These are phyloP conservation scores for Cladophialophora carrionii DNA, from an alignment of 2,329 filamentous ascomycete genomes.

Conservation along the genomic window DNA sequence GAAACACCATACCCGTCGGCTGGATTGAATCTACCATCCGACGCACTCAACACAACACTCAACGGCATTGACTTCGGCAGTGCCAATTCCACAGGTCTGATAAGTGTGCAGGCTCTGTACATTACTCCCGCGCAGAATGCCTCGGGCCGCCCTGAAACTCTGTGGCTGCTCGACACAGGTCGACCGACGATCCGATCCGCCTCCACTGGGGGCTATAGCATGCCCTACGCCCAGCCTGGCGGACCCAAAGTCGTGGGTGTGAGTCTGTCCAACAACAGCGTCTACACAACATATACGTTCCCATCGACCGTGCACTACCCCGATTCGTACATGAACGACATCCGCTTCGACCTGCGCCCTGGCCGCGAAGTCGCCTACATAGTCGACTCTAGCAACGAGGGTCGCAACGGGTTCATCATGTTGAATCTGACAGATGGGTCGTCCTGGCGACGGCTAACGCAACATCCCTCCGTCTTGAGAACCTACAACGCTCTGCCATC, in stretches of 20 bases:
- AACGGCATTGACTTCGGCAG: constrained; percentile 52
- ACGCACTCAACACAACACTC: constrained; percentile 46
- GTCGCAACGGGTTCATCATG: constrained; percentile 53
- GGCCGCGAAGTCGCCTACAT: constrained; percentile 52
- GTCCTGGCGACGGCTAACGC: constrained; percentile 34
- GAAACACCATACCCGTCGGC: constrained; percentile 53
- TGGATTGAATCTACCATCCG: constrained; percentile 22
- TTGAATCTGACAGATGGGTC: constrained; percentile 36
- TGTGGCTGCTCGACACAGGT: constrained; percentile 54
- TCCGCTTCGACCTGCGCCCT: constrained; percentile 53
- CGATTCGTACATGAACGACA: constrained; percentile 54
- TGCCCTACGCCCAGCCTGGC: constrained; percentile 50
- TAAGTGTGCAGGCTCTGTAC: constrained; percentile 53
- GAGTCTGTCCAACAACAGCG: not conserved
- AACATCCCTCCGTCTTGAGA: constrained; percentile 37
- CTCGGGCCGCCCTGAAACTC: constrained; percentile 45
- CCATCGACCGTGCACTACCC: constrained; percentile 50
- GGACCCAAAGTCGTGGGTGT: not conserved
- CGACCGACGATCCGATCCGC: constrained; percentile 49
- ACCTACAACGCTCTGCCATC: constrained; percentile 31
- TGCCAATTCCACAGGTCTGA: constrained; percentile 46
- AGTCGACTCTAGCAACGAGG: constrained; percentile 53
- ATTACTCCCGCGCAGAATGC: constrained; percentile 46
- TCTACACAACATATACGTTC: constrained; percentile 48
- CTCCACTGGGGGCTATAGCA: constrained; percentile 43